These are phyloP conservation scores for Eucalyptus sp. DNA, from an alignment of 345 rosid genomes.

Conservation along the genomic window DNA sequence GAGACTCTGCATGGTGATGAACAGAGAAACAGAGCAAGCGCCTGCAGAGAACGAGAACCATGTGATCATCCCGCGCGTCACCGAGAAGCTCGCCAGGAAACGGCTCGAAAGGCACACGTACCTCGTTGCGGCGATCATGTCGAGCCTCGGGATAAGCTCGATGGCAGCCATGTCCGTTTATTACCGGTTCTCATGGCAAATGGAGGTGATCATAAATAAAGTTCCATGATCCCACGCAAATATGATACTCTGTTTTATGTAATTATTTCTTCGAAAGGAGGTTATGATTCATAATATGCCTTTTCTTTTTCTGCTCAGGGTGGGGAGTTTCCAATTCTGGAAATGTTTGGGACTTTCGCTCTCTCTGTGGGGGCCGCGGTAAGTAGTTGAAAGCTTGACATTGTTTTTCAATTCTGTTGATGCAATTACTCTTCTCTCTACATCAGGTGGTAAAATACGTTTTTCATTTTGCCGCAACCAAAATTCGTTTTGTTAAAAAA, in stretches of 20 bases:
- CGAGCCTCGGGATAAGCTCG: conserved; percentile 43
- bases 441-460: background rate
- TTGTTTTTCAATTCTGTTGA: background rate
- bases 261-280: background rate
- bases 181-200: conserved; percentile 55
- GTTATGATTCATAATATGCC: background rate
- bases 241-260: background rate
- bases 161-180: conserved; percentile 45
- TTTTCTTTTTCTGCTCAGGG: conserved; percentile 7
- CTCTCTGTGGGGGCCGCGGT: conserved; percentile 57
- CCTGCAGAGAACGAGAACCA: background rate
- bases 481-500: background rate
- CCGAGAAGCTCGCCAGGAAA: conserved; percentile 31
- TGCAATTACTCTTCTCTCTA: background rate
- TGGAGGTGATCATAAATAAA: conserved; percentile 19
- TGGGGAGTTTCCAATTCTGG: conserved; percentile 26
- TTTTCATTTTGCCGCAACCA: background rate
- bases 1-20: background rate
- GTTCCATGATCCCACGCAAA: background rate
- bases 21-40: background rate
- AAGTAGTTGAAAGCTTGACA: background rate
- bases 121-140: conserved; percentile 50
- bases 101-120: conserved; percentile 31
- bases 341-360: conserved; percentile 48
- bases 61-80: background rate